These are phyloP conservation scores for Pyracantha coccinea DNA, from an alignment of 331 rosid species.

Conservation along the genomic window DNA sequence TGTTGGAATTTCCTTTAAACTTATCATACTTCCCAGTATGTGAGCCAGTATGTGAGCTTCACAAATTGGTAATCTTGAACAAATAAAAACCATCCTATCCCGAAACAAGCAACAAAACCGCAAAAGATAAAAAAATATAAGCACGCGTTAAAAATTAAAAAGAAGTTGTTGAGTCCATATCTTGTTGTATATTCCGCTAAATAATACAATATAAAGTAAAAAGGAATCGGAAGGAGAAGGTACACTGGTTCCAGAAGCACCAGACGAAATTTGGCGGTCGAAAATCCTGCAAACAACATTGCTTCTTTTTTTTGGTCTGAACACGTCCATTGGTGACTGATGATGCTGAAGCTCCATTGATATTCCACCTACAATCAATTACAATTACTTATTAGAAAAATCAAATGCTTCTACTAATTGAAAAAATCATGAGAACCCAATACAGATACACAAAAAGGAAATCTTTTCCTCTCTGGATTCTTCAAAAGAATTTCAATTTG, in stretches of 20 bases:
- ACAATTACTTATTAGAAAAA: not conserved
- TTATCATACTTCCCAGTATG: too few relatives aligned
- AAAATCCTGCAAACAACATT: constrained; percentile 82
- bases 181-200: not conserved
- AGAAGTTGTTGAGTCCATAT: too few relatives aligned
- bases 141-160: not conserved
- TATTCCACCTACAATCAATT: not conserved
- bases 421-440: not conserved
- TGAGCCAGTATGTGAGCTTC: too few relatives aligned
- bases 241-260: constrained; percentile 85
- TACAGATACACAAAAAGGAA: not conserved
- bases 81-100: too few relatives aligned
- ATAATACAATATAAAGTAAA: not conserved
- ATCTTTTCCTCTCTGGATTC: not conserved
- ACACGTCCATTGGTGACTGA: constrained; percentile 23
- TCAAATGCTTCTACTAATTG: not conserved
- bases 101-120: too few relatives aligned
- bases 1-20: too few relatives aligned
- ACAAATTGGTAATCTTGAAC: too few relatives aligned
- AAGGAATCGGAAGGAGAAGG: constrained; percentile 4
- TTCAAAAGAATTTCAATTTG: not conserved
- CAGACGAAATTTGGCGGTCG: constrained; percentile 77
- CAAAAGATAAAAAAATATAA: not conserved
- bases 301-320: constrained; percentile 37
- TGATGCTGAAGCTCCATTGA: not conserved